phyloP scores from a whole-genome alignment of 1,284 basidiomycete genomes.

The Quambalaria eucalypti region DNA sequence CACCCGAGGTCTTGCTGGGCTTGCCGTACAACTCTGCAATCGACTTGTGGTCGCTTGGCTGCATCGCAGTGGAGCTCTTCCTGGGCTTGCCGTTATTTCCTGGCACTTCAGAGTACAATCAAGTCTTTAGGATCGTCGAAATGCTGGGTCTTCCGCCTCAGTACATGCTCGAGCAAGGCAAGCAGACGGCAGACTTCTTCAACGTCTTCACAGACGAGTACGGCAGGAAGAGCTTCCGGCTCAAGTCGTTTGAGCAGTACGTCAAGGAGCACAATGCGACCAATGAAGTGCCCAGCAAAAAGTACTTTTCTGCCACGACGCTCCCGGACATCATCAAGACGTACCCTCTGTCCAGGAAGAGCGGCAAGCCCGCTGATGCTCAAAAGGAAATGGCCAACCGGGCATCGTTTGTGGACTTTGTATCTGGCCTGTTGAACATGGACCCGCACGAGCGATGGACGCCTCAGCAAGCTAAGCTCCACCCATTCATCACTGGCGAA shows the following conservation, averaged over 20 bases:
- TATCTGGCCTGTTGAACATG: slow-evolving; percentile 82
- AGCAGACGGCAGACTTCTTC: slow-evolving; percentile 92
- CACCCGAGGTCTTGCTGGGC: slow-evolving; percentile 90
- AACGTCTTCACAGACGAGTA: slow-evolving; percentile 68
- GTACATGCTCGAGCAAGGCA: slow-evolving; percentile 91
- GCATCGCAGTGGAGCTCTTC: slow-evolving; percentile 96
- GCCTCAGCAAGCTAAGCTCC: slow-evolving; percentile 86
- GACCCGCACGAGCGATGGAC: slow-evolving; percentile 94
- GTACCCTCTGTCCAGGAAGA: slow-evolving; percentile 73
- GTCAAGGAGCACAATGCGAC: slow-evolving; percentile 77
- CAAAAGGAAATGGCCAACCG: slow-evolving; percentile 94
- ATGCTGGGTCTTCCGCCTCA: slow-evolving; percentile 90
- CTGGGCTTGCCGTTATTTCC: slow-evolving; percentile 91
- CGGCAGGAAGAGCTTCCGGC: slow-evolving; percentile 74
- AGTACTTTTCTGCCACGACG: slow-evolving; percentile 92
- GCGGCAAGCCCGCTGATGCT: slow-evolving; percentile 71
- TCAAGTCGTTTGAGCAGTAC: slow-evolving; percentile 91
- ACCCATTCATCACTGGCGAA: slow-evolving; percentile 97
- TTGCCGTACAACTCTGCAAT: slow-evolving; percentile 88
- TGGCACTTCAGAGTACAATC: slow-evolving; percentile 97
- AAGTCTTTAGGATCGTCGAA: slow-evolving; percentile 88
- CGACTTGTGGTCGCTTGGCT: slow-evolving; percentile 91
- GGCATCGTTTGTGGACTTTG: slow-evolving; percentile 93
- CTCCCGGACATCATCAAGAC: slow-evolving; percentile 92
- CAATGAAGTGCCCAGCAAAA: slow-evolving; percentile 92